Evolutionary conservation across 169 alveolate genomes (phyloP).

Genomic region (Amoebophrya sp.): DNA sequence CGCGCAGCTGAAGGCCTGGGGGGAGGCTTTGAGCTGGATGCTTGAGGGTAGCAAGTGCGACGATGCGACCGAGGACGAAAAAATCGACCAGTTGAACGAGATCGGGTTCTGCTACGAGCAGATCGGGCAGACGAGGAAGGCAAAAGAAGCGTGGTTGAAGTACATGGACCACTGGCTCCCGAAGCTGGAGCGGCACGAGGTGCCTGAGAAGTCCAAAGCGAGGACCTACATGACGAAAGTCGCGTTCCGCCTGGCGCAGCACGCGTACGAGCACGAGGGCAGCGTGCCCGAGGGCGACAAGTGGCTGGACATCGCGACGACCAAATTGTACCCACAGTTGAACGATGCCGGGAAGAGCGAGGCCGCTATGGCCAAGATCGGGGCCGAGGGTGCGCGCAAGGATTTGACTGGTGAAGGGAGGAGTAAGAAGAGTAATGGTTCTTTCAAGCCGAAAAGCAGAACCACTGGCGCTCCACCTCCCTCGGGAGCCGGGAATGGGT

Average conservation of each 20-base stretch:
- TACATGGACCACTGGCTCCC: not conserved
- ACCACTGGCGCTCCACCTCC: no score
- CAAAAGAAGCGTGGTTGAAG: not conserved
- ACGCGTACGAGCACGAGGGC: not conserved
- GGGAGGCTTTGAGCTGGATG: not conserved
- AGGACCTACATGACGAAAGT: not conserved
- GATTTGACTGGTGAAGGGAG: not conserved
- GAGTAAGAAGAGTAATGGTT: no score
- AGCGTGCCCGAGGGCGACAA: not conserved
- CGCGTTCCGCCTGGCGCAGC: not conserved
- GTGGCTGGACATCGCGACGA: not conserved
- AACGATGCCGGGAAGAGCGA: not conserved
- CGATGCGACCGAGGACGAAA: not conserved
- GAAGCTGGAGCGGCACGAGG: not conserved
- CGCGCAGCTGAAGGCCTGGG: not conserved
- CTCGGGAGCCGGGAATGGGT: not conserved
- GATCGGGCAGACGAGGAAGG: not conserved
- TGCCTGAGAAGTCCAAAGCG: not conserved
- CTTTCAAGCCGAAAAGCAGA: not conserved
- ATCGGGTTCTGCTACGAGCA: not conserved
- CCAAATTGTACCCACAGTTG: not conserved
- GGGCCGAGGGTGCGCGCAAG: not conserved
- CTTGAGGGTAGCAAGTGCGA: not conserved
- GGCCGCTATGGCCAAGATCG: not conserved
- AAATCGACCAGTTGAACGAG: not conserved